Evolutionary conservation across 768 basidiomycete genomes (phyloP).

Genomic region (Leccinellum rugosiceps): DNA sequence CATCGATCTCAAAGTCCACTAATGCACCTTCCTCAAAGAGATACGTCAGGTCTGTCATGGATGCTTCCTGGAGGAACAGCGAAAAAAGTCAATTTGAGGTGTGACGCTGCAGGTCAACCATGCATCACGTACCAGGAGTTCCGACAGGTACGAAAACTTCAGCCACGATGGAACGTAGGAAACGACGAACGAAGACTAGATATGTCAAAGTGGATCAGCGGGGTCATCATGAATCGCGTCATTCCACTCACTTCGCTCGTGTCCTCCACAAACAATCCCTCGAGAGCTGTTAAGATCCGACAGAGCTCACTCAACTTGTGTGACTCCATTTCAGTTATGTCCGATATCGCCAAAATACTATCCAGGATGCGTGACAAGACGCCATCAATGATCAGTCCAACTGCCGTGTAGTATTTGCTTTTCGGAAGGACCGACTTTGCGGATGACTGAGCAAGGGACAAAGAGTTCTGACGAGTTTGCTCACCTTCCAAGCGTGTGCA

Average conservation of each 20-base stretch:
- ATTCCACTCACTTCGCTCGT: conserved; percentile 47
- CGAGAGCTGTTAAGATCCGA: conserved; percentile 71
- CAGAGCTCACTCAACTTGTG: conserved; percentile 80
- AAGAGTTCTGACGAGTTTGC: conserved; percentile 7
- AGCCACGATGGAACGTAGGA: conserved; percentile 91
- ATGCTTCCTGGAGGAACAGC: conserved; percentile 66
- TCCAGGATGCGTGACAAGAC: conserved; percentile 64
- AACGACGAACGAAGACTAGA: conserved; percentile 69
- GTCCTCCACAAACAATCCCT: conserved; percentile 75
- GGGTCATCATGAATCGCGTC: not conserved
- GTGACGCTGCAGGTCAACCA: not conserved
- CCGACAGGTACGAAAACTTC: conserved; percentile 91
- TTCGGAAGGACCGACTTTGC: conserved; percentile 63
- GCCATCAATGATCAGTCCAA: conserved; percentile 69
- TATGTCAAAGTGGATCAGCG: not conserved
- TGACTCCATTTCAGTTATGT: conserved; percentile 88
- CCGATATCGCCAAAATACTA: conserved; percentile 71
- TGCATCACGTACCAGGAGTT: conserved; percentile 67
- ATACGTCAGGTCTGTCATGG: conserved; percentile 88
- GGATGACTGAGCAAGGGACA: not conserved
- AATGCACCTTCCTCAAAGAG: conserved; percentile 88
- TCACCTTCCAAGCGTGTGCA: conserved; percentile 72
- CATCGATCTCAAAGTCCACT: conserved; percentile 84
- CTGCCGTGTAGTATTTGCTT: conserved; percentile 65
- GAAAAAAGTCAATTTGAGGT: not conserved